These are phyloP conservation scores for Crithidia thermophila DNA, from an alignment of 208 protist species.

Conservation along the genomic window DNA sequence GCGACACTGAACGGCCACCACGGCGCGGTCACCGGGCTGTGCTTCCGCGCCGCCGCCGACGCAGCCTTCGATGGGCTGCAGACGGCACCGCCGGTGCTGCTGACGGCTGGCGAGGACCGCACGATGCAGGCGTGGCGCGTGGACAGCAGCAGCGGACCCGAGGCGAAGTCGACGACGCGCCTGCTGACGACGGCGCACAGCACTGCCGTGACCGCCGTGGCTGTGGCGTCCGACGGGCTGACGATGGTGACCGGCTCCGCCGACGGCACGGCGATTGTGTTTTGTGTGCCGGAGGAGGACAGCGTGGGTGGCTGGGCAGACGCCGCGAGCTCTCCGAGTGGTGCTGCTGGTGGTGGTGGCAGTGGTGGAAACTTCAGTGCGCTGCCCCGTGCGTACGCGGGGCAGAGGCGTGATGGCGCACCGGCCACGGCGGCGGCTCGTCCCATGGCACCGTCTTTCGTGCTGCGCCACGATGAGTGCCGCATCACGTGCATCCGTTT, in stretches of 20 bases:
- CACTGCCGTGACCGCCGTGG: slow-evolving; percentile 60
- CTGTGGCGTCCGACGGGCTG: slow-evolving; percentile 43
- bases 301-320: background rate
- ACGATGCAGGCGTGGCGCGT: slow-evolving; percentile 57
- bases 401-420: too few species aligned
- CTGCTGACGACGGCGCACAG: slow-evolving; percentile 38
- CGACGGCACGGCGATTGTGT: slow-evolving; percentile 70
- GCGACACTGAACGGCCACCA: slow-evolving; percentile 71
- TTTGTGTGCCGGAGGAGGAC: slow-evolving; percentile 20
- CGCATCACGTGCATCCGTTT: slow-evolving; percentile 56
- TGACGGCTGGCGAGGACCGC: slow-evolving; percentile 45
- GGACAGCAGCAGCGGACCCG: slow-evolving; percentile 2
- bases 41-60: slow-evolving; percentile 37
- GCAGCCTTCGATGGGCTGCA: slow-evolving; percentile 5
- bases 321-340: too few species aligned
- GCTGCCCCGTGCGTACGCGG: too few species aligned
- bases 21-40: slow-evolving; percentile 49
- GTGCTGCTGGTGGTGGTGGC: too few species aligned
- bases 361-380: too few species aligned
- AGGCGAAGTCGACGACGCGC: slow-evolving; percentile 3
- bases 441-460: slow-evolving; percentile 28
- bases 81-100: slow-evolving; percentile 22
- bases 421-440: too few species aligned
- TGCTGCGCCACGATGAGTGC: slow-evolving; percentile 53
- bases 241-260: slow-evolving; percentile 67